phyloP scores from a whole-genome alignment of 176 grass and related monocot species.

The Cenchrus purpureus region DNA sequence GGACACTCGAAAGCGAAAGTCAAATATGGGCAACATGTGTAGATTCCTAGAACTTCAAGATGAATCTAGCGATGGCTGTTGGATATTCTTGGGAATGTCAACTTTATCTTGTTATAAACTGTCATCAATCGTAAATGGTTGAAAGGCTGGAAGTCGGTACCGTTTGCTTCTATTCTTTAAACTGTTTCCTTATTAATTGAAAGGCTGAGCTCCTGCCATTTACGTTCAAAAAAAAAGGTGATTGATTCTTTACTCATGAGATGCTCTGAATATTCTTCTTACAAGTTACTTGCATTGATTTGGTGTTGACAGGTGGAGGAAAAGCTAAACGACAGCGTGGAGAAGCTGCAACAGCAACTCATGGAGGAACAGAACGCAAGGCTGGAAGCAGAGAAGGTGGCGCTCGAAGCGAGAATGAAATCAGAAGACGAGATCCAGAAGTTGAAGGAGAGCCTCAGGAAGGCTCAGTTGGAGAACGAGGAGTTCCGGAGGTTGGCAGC shows the following conservation, averaged over 20 bases:
- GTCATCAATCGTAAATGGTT: neutral
- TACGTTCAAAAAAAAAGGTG: no score
- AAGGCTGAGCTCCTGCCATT: no score
- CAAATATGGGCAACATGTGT: neutral
- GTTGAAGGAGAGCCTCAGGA: conserved; percentile 58
- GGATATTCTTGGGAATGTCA: neutral
- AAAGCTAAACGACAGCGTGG: conserved; percentile 53
- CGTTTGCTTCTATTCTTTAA: no score
- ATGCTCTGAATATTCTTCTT: no score
- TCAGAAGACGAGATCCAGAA: conserved; percentile 66
- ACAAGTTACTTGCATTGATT: neutral
- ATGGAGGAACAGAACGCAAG: conserved; percentile 73
- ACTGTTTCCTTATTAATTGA: no score
- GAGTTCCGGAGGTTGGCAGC: conserved; percentile 49
- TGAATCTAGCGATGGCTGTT: neutral
- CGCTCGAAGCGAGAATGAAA: conserved; percentile 45
- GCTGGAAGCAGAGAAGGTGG: conserved; percentile 54
- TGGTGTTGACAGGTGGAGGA: conserved; percentile 57
- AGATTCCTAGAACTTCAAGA: neutral
- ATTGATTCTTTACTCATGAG: neutral
- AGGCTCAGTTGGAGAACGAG: conserved; percentile 64
- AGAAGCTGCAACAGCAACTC: conserved; percentile 59
- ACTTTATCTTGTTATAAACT: neutral
- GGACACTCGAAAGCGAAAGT: neutral
- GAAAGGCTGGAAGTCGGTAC: neutral